Base-by-base conservation (phyloP, 2,329 filamentous ascomycete genomes). In the Fusarium sp. region DNA sequence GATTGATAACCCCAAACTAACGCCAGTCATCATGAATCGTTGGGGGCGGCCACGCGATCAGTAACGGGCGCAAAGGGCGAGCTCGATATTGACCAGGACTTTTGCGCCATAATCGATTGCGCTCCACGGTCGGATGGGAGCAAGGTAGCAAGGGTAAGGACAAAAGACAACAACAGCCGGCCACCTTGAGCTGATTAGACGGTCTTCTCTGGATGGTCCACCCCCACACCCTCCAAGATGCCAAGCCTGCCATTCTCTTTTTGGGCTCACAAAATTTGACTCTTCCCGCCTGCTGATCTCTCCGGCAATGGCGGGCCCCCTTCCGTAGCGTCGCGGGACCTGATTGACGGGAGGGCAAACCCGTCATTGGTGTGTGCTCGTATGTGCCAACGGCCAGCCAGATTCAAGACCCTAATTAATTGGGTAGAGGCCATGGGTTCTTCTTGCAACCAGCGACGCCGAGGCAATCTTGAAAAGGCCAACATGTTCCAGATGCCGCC, bases 11-110 rank as follows among this genome's bases (percentile, higher is more conserved):
- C 53, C 43, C 44, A 29, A 53, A 51, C 27, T 25, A 49, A 29
- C 7, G 11, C 27, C 27, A 11, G 27, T 13, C 9, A 29, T 10
- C 19, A 19, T 19, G 23, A 19, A 21, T 19, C 36, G 14, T 37
- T 65, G 66, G 59, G 66, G 66, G 64, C 55, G 42, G 58, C 46
- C 61, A 66, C 58, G 50, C 51, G 50, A 54, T 53, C 29, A 49
- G 41, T 54, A 57, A 69, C 66, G 66, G 65, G 65, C 65, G 67
- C 61, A 69, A 46, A 67, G 53, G 54, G 36, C 33, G 39, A 52
- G 53, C 31, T 60, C 50, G 58, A 45, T 52, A 51, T 43, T 47
- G 44, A 37, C 47, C 48, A 60, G 61, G 63, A 53, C 60, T 49
- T 41, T 43, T 49, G 49, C 35, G 49, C 49, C 51, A 25, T 25